phyloP scores from a whole-genome alignment of 2,329 filamentous ascomycete genomes.

The Pestalotiopsis sp. region DNA sequence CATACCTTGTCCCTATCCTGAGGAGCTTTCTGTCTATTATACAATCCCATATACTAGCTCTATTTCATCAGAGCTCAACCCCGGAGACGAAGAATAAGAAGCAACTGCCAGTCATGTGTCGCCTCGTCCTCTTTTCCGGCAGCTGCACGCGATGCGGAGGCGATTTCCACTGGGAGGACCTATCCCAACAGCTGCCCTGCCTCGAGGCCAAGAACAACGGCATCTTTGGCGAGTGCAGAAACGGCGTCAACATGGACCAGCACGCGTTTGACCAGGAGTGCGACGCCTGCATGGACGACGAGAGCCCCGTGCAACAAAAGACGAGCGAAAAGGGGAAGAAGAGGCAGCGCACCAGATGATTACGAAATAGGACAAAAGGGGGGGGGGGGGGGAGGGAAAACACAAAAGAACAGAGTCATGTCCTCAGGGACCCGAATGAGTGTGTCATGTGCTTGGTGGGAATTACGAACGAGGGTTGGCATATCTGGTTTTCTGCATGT shows the following conservation, averaged over 20 bases:
- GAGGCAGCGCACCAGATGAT: conserved; percentile 16
- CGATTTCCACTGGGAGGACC: conserved; percentile 44
- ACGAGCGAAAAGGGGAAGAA: conserved; percentile 11
- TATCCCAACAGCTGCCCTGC: conserved; percentile 49
- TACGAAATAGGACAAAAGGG: not conserved
- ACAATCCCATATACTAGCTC: too few species aligned
- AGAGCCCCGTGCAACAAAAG: conserved; percentile 39
- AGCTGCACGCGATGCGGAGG: conserved; percentile 45
- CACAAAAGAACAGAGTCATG: not conserved
- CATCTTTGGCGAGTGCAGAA: conserved; percentile 45
- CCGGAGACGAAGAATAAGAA: not conserved
- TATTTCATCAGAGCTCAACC: too few species aligned
- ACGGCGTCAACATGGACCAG: conserved; percentile 43
- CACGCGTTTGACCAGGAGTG: conserved; percentile 53
- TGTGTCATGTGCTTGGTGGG: not conserved
- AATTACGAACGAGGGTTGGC: not conserved
- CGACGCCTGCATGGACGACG: conserved; percentile 43
- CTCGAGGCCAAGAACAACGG: conserved; percentile 53
- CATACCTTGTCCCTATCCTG: not conserved
- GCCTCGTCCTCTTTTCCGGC: conserved; percentile 47
- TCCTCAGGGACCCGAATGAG: not conserved
- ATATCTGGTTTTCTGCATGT: not conserved
- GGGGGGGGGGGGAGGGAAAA: not conserved
- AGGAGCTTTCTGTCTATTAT: not conserved
- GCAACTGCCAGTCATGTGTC: conserved; percentile 41